These are phyloP conservation scores for Trichomonascus vanleenenianus DNA, from an alignment of 805 yeast species.

Conservation along the genomic window DNA sequence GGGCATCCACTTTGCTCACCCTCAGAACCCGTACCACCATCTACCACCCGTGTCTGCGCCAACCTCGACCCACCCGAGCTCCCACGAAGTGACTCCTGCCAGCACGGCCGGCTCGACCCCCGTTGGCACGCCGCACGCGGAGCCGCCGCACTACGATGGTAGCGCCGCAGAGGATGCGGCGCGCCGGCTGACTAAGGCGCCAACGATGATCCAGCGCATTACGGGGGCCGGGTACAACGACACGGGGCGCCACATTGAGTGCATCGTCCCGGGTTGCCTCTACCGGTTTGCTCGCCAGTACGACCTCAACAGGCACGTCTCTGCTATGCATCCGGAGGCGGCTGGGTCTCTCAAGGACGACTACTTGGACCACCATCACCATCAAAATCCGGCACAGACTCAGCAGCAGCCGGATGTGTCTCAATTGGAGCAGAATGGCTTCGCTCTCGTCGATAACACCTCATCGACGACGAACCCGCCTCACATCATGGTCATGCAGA, in stretches of 20 bases:
- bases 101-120: not conserved
- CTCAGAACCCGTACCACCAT: too few relatives aligned
- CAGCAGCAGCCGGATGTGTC: not conserved
- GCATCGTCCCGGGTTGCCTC: constrained; percentile 27
- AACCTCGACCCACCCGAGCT: too few relatives aligned
- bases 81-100: constrained; percentile 1
- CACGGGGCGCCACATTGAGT: constrained; percentile 23
- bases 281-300: constrained; percentile 31
- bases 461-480: not conserved
- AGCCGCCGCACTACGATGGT: too few relatives aligned
- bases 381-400: not conserved
- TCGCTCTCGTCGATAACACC: constrained; percentile 1
- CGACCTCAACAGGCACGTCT: constrained; percentile 32
- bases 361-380: not conserved
- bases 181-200: constrained; percentile 7
- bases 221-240: constrained; percentile 31
- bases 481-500: not conserved
- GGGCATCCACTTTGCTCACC: not conserved
- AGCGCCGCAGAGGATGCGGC: not conserved
- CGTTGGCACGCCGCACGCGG: not conserved
- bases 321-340: constrained; percentile 11
- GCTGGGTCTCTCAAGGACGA: not conserved
- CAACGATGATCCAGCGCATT: constrained; percentile 25
- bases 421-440: not conserved
- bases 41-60: not conserved